Base-by-base conservation (phyloP, 371 early-diverging fungal species). In the Saksenaea oblongispora region DNA sequence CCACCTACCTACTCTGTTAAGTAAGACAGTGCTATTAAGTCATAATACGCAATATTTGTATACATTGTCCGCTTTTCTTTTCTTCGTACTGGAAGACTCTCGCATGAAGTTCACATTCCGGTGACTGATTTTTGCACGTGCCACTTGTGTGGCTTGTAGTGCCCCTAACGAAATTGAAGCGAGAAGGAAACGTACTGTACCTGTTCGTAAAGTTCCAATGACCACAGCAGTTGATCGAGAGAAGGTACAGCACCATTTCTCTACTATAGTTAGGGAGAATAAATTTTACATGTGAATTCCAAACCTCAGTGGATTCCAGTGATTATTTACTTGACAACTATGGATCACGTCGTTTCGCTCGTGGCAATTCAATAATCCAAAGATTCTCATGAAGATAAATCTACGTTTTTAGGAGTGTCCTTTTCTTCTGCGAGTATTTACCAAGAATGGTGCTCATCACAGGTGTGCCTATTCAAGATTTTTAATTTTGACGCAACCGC, bases 361-460 rank as follows among this genome's bases (percentile, higher is more conserved):
- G 17, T 10, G 18, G 9, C 22, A 18, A 18, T 47, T 47, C 22
- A 47, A 31, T 2, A 31, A 31, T 31, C 7, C 8, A 17, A 10
- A 47, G 18, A 22, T 22, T 47, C 51, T 47, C 26, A 47, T 47
- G 22, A 47, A n/a, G 42, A 53, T 35, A 17, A 13, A 53, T 62
- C 47, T 37, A 31, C n/a, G 37, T 15, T n/a, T 58, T 47, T 73
- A 88, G 86, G 82, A 74, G 8, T 85, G 84, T 55, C 89, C 89
- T 18, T 88, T 89, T 70, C 73, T 88, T 54, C 65, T 89, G 26
- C 75, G 84, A 63, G 66, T 87, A 11, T 88, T 78, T 64, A 74
- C 75, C 41, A 69, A 71, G 36, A 59, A 66, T 14, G 79, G 78
- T 34, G 69, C 67, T 31, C 85, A 85, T 66, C 82, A 84, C 63